Conservation (phyloP, 164 flowering plant genomes). For the Liriodendron chinense region DNA sequence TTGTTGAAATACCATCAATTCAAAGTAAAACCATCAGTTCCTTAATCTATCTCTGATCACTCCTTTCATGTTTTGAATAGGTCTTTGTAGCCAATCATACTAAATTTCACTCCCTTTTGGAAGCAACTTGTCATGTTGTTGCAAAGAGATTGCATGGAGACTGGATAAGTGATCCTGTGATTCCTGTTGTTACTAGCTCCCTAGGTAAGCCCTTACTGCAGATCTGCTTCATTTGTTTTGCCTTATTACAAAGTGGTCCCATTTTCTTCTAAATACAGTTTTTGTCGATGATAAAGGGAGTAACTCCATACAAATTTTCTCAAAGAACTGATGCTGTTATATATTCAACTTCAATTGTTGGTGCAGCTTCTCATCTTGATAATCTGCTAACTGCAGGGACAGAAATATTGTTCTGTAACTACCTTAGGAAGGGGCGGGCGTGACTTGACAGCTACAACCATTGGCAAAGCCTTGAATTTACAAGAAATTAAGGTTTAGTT, state of each 20-base stretch:
- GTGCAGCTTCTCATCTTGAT: no score
- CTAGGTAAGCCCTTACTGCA: slow-evolving; percentile 62
- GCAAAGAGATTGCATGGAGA: no score
- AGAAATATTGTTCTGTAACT: slow-evolving; percentile 79
- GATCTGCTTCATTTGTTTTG: background rate
- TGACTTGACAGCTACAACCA: slow-evolving; percentile 92
- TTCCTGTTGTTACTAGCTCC: slow-evolving; percentile 93
- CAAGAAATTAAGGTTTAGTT: slow-evolving; percentile 74
- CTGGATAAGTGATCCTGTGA: slow-evolving; percentile 81
- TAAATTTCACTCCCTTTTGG: no score
- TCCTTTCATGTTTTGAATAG: no score
- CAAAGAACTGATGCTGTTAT: background rate
- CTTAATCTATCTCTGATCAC: no score
- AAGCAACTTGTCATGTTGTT: no score
- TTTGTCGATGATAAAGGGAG: no score
- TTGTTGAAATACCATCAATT: no score
- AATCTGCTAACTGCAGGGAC: slow-evolving; percentile 46
- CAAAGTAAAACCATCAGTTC: no score
- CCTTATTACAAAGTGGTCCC: background rate
- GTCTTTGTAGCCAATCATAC: no score
- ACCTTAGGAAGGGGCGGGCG: slow-evolving; percentile 96
- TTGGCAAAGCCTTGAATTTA: slow-evolving; percentile 87
- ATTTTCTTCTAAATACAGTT: no score
- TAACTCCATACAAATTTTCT: no score
- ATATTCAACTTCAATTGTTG: background rate